A percentile compares a stretch with the other conserved stretches of the same genome.
Conservation (phyloP, 2,329 filamentous ascomycete species). For the Colletotrichum abscissum region DNA sequence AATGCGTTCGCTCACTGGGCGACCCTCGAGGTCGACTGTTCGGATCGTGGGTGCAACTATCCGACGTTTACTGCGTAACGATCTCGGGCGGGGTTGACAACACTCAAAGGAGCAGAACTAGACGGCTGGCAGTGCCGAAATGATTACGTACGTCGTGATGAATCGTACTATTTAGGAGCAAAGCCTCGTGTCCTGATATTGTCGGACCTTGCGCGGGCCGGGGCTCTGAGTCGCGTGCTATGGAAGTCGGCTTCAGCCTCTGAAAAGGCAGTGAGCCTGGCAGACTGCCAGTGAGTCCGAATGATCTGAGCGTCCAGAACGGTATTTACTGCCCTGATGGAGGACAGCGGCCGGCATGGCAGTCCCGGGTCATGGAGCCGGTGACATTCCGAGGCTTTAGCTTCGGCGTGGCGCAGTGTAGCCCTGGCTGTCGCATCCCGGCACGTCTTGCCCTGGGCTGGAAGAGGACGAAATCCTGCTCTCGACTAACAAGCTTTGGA, state of each 20-base stretch:
- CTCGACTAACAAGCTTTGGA: constrained; percentile 20
- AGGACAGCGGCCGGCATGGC: constrained; percentile 27
- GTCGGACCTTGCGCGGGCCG: constrained; percentile 4
- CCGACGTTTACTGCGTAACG: background rate
- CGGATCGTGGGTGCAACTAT: background rate
- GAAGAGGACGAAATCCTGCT: background rate
- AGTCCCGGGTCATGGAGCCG: constrained; percentile 21
- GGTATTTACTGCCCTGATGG: constrained; percentile 11
- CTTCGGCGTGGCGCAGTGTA: constrained; percentile 32
- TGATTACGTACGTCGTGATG: constrained; percentile 26
- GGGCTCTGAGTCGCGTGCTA: constrained; percentile 26
- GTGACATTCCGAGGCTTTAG: constrained; percentile 23
- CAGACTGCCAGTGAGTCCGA: background rate
- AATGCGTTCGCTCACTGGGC: background rate
- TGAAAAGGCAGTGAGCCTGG: background rate
- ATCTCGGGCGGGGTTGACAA: background rate
- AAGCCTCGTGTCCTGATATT: constrained; percentile 22
- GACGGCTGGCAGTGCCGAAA: background rate
- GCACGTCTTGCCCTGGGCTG: constrained; percentile 7
- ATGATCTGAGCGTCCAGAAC: constrained; percentile 7
- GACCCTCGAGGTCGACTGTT: background rate
- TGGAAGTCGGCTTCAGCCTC: constrained; percentile 22
- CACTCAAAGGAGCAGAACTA: background rate
- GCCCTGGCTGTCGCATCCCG: constrained; percentile 17
- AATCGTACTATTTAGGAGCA: background rate